Percentiles rank a stretch among this genome's conserved stretches.
Conservation (phyloP, 768 basidiomycete genomes). For the Tylopilus sp. region DNA sequence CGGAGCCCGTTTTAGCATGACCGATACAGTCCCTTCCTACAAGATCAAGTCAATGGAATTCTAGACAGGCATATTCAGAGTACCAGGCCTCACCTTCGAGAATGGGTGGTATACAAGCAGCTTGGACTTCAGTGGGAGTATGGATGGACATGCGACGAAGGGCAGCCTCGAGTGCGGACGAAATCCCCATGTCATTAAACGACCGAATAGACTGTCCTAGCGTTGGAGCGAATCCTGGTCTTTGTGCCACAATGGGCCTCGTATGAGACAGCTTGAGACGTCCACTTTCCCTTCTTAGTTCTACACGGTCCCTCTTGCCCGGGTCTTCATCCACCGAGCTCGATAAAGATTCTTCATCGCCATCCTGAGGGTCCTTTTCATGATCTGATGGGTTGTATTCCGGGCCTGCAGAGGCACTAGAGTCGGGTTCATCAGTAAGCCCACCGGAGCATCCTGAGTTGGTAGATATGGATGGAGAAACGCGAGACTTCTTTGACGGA, state of each 20-base stretch:
- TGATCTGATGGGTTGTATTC: conserved; percentile 17
- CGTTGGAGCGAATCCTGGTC: conserved; percentile 5
- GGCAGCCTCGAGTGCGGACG: conserved; percentile 54
- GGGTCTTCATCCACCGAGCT: conserved; percentile 1
- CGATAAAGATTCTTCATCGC: conserved; percentile 8
- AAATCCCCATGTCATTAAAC: conserved; percentile 61
- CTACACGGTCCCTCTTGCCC: neutral
- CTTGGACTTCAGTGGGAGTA: conserved; percentile 82
- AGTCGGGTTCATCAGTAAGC: conserved; percentile 2
- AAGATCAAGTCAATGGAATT: neutral
- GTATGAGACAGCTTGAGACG: conserved; percentile 23
- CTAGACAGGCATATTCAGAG: neutral
- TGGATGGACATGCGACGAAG: conserved; percentile 82
- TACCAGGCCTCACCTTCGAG: conserved; percentile 54
- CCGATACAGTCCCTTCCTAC: conserved; percentile 94
- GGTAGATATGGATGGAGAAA: conserved; percentile 1
- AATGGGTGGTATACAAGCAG: conserved; percentile 85
- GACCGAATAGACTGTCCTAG: conserved; percentile 24
- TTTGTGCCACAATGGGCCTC: conserved; percentile 10
- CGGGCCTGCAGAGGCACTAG: conserved; percentile 3
- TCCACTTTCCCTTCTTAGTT: conserved; percentile 9
- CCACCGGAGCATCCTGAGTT: neutral
- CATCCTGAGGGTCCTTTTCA: conserved; percentile 15
- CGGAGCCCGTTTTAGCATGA: conserved; percentile 96
- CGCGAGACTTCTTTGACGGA: conserved; percentile 34